Evolutionary conservation across 495 filamentous ascomycete species (phyloP), one percentile per base, ranked within the genome.

Genomic region (Penicillium simplicissimum): DNA sequence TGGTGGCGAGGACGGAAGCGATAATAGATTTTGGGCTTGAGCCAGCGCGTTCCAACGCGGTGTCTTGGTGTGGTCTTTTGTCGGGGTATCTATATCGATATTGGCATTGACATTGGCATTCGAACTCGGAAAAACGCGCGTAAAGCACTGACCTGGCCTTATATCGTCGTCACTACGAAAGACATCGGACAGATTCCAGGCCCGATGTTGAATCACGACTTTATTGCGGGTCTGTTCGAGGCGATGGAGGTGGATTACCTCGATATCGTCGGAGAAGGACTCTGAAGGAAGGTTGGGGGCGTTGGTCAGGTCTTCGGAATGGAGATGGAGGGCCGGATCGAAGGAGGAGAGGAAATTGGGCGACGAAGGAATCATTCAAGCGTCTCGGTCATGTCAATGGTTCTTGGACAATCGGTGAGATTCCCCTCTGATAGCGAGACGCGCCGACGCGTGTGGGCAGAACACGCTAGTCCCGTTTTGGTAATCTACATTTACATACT

Each of bases 121-220:
- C 8, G 4, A 6, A n/a, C 17, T 28, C 8, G 1, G 17, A 14
- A n/a, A n/a, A 25, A 35, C 17, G 25, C 28, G 17, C 21, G 33
- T 36, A 52, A 51, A 51, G 51, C 35, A 55, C 77, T 61, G 64
- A 83, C 81, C 69, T 65, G 74, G 74, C 64, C 74, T 78, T 71
- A 81, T 76, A 64, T 78, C 81, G 59, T 85, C 85, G 64, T 88
- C 86, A 60, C 85, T 90, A 55, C 82, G 78, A 70, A 90, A 90
- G 9, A 81, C 78, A 60, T 89, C 86, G 19, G 74, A 76, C 15
- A 81, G 65, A 56, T 82, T 76, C 81, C 84, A 87, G 38, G 80
- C 73, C 33, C 87, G 78, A 66, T 89, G 83, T 64, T 87, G 87
- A 45, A 90, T 88, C 13, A 89, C 86, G 34, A 87, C 77, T 56